Base-by-base conservation (phyloP, 495 filamentous ascomycete genomes). In the Penicillium tannophilum region DNA sequence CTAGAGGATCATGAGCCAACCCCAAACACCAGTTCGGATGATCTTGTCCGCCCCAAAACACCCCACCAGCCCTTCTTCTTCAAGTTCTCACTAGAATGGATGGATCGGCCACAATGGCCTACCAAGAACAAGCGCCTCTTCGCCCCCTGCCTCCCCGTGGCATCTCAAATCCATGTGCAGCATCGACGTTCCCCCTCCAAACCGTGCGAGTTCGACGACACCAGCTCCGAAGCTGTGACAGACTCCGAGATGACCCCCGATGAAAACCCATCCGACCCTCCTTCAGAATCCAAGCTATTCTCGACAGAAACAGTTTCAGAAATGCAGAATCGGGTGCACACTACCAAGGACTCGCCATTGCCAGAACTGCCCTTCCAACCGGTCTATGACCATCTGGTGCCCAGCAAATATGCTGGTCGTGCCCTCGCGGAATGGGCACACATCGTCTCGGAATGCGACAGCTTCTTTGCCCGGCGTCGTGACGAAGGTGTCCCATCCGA, bases 341-440 rank as follows among this genome's bases (percentile, higher is more conserved):
- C 65, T 20, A 65, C 54, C 6, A 68, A 68, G 35, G 36, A 68
- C 56, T 65, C 64, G 2, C 63, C 64, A 2, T 56, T 70, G 0
- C 65, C 67, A 8, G 55, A 66, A 42, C 44, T 70, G 7, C 65
- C 67, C 14, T 48, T 58, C 14, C 48, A 45, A 36, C 56, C 65
- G n/a, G 42, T 59, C 16, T 64, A 65, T 17, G 69, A 75, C 35
- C 57, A 71, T 17, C 31, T 74, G 30, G 76, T 69, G 35, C 72
- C 77, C 26, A 84, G 82, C 56, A 90, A 87, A 60, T 98, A 98
- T 72, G 79, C 86, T 7, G 94, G 94, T 2, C 84, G 93, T 46
- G 92, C 94, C 2, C 80, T 98, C 51, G 92, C 93, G 2, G 94
- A 98, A 72, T 98, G 94, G 94, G 78, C 85, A 14, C 73, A 90